These are phyloP conservation scores for Emergomyces orientalis DNA, from an alignment of 2,329 filamentous ascomycete genomes.

Conservation along the genomic window DNA sequence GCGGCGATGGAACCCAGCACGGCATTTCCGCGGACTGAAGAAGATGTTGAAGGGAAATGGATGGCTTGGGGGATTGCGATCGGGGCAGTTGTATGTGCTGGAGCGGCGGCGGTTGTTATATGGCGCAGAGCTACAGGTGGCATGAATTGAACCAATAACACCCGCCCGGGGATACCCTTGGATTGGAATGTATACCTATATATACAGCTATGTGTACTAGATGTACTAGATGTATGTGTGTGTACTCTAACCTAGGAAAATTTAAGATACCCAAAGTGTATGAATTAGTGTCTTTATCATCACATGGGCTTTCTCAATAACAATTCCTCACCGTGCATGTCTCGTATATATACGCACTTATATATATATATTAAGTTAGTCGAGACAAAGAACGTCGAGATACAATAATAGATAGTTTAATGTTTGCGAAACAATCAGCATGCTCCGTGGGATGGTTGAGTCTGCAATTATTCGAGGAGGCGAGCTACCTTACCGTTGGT, in stretches of 20 bases:
- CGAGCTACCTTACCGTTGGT: too few relatives aligned
- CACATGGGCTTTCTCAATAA: neutral
- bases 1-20: constrained; percentile 81
- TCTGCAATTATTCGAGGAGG: too few relatives aligned
- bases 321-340: too few relatives aligned
- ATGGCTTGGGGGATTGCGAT: constrained; percentile 79
- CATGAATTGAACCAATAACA: constrained; percentile 17
- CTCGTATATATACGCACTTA: too few relatives aligned
- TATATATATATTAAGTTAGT: too few relatives aligned
- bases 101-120: constrained; percentile 50
- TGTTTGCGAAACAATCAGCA: too few relatives aligned
- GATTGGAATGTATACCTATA: neutral
- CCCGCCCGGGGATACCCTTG: too few relatives aligned
- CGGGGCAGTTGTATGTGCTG: constrained; percentile 56
- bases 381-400: too few relatives aligned
- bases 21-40: constrained; percentile 81
- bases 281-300: neutral
- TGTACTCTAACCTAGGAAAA: neutral
- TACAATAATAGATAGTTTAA: too few relatives aligned
- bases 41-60: constrained; percentile 66
- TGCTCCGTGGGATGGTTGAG: too few relatives aligned
- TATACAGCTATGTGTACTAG: too few relatives aligned
- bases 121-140: constrained; percentile 45
- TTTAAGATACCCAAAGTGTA: neutral
- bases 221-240: too few relatives aligned